Conservation (phyloP, 2,329 filamentous ascomycete species). For the Chaetomium sp. region DNA sequence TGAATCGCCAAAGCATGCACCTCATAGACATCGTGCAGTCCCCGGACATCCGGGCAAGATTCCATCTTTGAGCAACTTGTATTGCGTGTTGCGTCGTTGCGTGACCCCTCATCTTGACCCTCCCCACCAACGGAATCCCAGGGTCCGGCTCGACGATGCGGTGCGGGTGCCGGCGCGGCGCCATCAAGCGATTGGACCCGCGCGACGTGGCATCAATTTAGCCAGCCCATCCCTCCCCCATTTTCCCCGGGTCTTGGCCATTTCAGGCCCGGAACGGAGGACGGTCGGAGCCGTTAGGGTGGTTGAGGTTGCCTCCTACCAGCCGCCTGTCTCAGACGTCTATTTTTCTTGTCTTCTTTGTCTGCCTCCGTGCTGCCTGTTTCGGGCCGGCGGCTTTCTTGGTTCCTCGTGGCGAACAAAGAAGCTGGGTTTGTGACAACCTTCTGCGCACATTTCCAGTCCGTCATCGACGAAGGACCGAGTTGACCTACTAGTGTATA, state of each 20-base stretch:
- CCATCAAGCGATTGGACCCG: conserved; percentile 13
- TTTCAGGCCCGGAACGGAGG: neutral
- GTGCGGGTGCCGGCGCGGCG: too few species aligned
- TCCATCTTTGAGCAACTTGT: too few species aligned
- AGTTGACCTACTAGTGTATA: too few species aligned
- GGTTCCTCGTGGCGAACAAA: neutral
- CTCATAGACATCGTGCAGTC: too few species aligned
- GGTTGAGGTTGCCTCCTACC: too few species aligned
- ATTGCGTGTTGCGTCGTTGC: too few species aligned
- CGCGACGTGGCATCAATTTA: conserved; percentile 24
- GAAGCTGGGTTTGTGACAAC: neutral
- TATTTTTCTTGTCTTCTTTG: neutral
- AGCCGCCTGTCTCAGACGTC: too few species aligned
- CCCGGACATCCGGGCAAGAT: too few species aligned
- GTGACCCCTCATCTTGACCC: too few species aligned
- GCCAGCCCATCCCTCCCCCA: conserved; percentile 19
- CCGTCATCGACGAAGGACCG: neutral
- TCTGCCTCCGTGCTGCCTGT: conserved; percentile 9
- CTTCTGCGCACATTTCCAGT: neutral
- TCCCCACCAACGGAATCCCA: conserved; percentile 12
- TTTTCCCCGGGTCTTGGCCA: neutral
- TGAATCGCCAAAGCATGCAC: too few species aligned
- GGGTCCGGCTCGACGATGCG: conserved; percentile 9
- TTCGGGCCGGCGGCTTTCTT: neutral
- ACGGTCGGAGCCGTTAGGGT: neutral